Conservation (phyloP, 148 eudicot species). For the Euryodendron excelsum region DNA sequence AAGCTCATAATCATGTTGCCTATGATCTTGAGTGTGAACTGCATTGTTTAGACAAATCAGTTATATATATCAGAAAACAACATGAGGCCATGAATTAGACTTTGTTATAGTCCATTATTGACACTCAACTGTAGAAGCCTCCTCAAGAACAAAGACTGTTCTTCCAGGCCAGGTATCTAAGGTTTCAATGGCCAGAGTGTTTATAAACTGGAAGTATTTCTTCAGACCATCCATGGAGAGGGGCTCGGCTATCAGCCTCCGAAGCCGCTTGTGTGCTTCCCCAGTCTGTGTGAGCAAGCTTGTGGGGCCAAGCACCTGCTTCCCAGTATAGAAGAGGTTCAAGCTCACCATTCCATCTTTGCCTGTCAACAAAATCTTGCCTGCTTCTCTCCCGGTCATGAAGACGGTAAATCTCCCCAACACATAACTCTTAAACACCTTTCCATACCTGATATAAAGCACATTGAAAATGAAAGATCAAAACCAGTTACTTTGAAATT, state of each 20-base stretch:
- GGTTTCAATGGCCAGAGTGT: slow-evolving; percentile 33
- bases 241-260: slow-evolving; percentile 45
- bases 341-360: slow-evolving; percentile 55
- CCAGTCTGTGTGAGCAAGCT: slow-evolving; percentile 49
- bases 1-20: slow-evolving; percentile 60
- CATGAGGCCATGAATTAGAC: neutral
- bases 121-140: slow-evolving; percentile 41
- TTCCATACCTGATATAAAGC: slow-evolving; percentile 35
- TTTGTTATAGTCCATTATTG: neutral
- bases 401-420: slow-evolving; percentile 39
- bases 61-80: neutral
- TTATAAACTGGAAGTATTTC: slow-evolving; percentile 43
- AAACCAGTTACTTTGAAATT: neutral
- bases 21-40: slow-evolving; percentile 52
- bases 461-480: neutral
- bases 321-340: slow-evolving; percentile 46
- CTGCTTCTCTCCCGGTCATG: slow-evolving; percentile 48
- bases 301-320: slow-evolving; percentile 47
- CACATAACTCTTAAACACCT: slow-evolving; percentile 44
- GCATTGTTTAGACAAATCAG: slow-evolving; percentile 15
- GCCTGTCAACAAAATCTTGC: slow-evolving; percentile 46
- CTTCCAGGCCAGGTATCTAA: slow-evolving; percentile 37
- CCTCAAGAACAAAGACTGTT: slow-evolving; percentile 40
- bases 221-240: slow-evolving; percentile 41
- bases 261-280: slow-evolving; percentile 45